phyloP scores from a whole-genome alignment of 2,329 filamentous ascomycete genomes.

The Aspergillus pseudoterreus region DNA sequence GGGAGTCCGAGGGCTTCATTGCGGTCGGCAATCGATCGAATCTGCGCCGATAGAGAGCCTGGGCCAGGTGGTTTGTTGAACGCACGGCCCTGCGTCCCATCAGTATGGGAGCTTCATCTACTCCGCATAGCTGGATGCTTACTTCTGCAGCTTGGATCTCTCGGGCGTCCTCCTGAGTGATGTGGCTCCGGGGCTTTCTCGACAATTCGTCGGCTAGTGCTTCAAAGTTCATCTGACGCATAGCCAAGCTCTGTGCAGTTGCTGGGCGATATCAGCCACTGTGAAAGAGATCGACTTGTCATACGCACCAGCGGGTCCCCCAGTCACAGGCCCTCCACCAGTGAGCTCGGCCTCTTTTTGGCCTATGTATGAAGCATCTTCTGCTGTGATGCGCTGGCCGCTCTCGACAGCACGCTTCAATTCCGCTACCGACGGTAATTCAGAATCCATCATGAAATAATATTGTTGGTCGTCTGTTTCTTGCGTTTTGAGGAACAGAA shows the following conservation, averaged over 20 bases:
- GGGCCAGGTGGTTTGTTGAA: constrained; percentile 29
- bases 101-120: not conserved
- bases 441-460: not conserved
- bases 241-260: constrained; percentile 30
- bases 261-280: constrained; percentile 13
- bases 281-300: too few relatives aligned
- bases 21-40: constrained; percentile 30
- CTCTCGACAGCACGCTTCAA: constrained; percentile 28
- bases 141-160: constrained; percentile 31
- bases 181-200: constrained; percentile 29
- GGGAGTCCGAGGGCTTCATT: constrained; percentile 29
- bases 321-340: constrained; percentile 10
- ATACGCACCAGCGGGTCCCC: too few relatives aligned
- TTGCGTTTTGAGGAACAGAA: too few relatives aligned
- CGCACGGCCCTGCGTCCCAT: constrained; percentile 25
- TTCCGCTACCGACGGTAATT: constrained; percentile 20
- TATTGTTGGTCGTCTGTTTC: not conserved
- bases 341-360: constrained; percentile 31
- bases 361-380: constrained; percentile 30
- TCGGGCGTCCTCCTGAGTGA: constrained; percentile 30
- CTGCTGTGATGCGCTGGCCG: constrained; percentile 30
- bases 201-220: constrained; percentile 28
- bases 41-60: constrained; percentile 29
- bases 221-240: constrained; percentile 33
- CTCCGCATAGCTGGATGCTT: not conserved